Conservation (phyloP, 257 asterid genomes). For the Knoxia roxburghii region DNA sequence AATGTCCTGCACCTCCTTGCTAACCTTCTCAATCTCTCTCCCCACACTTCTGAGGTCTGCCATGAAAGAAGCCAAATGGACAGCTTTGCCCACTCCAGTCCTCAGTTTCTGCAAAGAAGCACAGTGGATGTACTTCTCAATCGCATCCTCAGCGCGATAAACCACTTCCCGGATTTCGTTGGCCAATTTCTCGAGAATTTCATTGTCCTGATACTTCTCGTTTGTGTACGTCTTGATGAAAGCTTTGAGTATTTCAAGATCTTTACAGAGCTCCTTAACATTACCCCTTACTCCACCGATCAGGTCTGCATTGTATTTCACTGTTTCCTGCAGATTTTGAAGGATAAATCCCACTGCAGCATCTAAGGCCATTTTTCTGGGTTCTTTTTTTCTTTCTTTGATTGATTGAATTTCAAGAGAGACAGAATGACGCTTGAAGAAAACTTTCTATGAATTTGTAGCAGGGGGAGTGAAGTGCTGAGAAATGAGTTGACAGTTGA, state of each 20-base stretch:
- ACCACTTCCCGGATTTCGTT: conserved; percentile 19
- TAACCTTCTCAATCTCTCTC: conserved; percentile 5
- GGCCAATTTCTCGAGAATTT: conserved; percentile 19
- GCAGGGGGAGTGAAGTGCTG: background rate
- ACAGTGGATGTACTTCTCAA: conserved; percentile 17
- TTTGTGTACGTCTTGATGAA: conserved; percentile 20
- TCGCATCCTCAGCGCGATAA: conserved; percentile 28
- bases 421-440: background rate
- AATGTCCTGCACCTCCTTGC: background rate
- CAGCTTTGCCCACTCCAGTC: background rate
- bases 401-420: background rate
- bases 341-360: conserved; percentile 25
- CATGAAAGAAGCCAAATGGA: background rate
- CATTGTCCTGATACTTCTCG: conserved; percentile 7
- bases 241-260: conserved; percentile 14
- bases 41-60: conserved; percentile 1
- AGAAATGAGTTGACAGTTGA: background rate
- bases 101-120: conserved; percentile 12
- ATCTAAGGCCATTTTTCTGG: conserved; percentile 7
- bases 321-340: conserved; percentile 19
- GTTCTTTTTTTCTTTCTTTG: background rate
- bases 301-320: conserved; percentile 17
- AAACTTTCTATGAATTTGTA: no score
- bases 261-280: conserved; percentile 5
- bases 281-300: conserved; percentile 12